phyloP scores from a whole-genome alignment of 108 stramenopile genomes.

The Craspedostauros australis region DNA sequence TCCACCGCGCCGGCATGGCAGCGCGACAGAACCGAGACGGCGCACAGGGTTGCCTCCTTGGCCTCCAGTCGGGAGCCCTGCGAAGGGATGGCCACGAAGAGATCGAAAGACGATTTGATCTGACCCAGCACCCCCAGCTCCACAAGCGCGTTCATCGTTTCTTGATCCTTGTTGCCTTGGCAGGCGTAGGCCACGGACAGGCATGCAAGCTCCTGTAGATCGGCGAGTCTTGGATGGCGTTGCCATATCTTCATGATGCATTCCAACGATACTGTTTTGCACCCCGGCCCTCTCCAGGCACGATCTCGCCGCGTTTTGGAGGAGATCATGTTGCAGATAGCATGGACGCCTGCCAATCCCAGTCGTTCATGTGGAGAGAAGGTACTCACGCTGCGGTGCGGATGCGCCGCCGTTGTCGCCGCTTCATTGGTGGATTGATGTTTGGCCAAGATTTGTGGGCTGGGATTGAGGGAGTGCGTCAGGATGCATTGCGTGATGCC shows the following conservation, averaged over 20 bases:
- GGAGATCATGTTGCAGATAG: conserved; percentile 25
- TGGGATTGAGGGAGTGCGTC: too few species aligned
- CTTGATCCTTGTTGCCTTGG: neutral
- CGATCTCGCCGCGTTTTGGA: too few species aligned
- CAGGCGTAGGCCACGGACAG: conserved; percentile 6
- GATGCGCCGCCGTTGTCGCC: too few species aligned
- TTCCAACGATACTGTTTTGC: too few species aligned
- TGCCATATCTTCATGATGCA: too few species aligned
- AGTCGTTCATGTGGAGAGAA: too few species aligned
- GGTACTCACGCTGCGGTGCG: too few species aligned
- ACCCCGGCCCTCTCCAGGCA: too few species aligned
- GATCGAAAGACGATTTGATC: conserved; percentile 11
- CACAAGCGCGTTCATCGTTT: conserved; percentile 4
- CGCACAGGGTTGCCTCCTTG: conserved; percentile 19
- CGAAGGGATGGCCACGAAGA: conserved; percentile 1
- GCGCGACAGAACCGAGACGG: conserved; percentile 12
- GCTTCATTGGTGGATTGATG: too few species aligned
- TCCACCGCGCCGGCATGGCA: conserved; percentile 13
- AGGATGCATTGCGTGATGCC: too few species aligned
- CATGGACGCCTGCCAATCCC: conserved; percentile 13
- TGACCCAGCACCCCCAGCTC: conserved; percentile 1
- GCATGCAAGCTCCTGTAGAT: conserved; percentile 17
- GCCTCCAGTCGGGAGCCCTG: conserved; percentile 2
- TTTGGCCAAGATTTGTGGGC: too few species aligned
- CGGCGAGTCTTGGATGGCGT: conserved; percentile 3